Base-by-base conservation (phyloP, 2,329 filamentous ascomycete species). In the Penicillium concentricum region DNA sequence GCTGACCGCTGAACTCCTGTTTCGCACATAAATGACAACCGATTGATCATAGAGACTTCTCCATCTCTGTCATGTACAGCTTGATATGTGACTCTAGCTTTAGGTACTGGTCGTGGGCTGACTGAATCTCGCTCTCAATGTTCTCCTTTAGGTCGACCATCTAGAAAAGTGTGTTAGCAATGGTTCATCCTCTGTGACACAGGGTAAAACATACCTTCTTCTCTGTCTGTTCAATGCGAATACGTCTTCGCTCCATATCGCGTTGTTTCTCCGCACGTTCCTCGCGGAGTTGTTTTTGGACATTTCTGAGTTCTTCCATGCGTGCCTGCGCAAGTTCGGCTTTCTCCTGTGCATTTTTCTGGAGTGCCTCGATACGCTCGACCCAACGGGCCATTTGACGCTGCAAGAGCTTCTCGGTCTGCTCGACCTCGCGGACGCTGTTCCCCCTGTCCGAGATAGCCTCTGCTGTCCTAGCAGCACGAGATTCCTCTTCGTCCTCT, bases 21-120 rank as follows among this genome's bases (percentile, higher is more conserved):
- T 66, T 58, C 54, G 65, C 58, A 59, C 48, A 70, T 65, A 79
- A 65, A 65, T 54, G 44, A 60, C 57, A 55, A 51, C 32, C 45
- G 28, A 44, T 53, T 47, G n/a, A 57, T 73, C 67, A 78, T 60
- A 94, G 85, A 55, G 87, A 88, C 76, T 97, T 92, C 77, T 97
- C 94, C 92, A 99, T 97, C 81, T 99, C 94, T 5, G 90, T 96
- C 70, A 99, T 96, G 79, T 99, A 99, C 61, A 97, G 81, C 76
- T 92, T 93, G 74, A 99, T 95, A 72, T 99, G 94, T 37, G 91
- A 88, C 75, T 97, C 93, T 86, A 99, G 89, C 85, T 97, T 97
- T 72, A 96, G 83, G 76, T 96, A 99, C 79, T 97, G 91, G 64
- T 96, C 92, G 67, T 96, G 87, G 1, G 94, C 92, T 54, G 85